Percentiles rank a stretch among this genome's conserved stretches.
phyloP scores from a whole-genome alignment of 1,284 basidiomycete genomes.

The Xerocomus nothofagi region DNA sequence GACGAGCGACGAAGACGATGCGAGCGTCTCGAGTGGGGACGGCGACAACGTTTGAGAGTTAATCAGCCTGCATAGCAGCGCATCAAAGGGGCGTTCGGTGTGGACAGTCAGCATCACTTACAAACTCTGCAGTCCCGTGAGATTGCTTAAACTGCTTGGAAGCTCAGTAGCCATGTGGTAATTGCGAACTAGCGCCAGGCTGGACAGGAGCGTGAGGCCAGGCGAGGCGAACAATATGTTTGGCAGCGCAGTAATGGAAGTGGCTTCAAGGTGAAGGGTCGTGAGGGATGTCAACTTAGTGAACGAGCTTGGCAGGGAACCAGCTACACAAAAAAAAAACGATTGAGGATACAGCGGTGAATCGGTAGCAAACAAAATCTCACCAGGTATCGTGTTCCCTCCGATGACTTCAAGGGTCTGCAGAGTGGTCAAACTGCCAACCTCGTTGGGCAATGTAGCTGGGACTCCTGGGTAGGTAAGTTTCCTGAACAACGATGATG shows the following conservation, averaged over 20 bases:
- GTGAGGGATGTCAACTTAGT: slow-evolving; percentile 40
- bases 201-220: slow-evolving; percentile 38
- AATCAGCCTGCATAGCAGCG: slow-evolving; percentile 18
- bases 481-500: slow-evolving; percentile 32
- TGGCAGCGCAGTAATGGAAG: slow-evolving; percentile 42
- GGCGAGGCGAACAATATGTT: slow-evolving; percentile 37
- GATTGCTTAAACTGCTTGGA: slow-evolving; percentile 38
- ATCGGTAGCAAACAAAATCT: slow-evolving; percentile 4
- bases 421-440: slow-evolving; percentile 43
- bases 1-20: slow-evolving; percentile 37
- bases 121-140: slow-evolving; percentile 42
- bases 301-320: slow-evolving; percentile 41
- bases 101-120: slow-evolving; percentile 27
- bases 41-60: slow-evolving; percentile 30
- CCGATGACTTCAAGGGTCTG: slow-evolving; percentile 44
- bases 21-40: slow-evolving; percentile 33
- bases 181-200: slow-evolving; percentile 46
- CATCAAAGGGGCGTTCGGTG: not conserved
- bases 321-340: slow-evolving; percentile 32
- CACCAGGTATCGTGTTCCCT: slow-evolving; percentile 43
- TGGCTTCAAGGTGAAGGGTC: slow-evolving; percentile 47
- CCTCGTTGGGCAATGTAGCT: slow-evolving; percentile 42
- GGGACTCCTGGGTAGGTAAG: slow-evolving; percentile 51
- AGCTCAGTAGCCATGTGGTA: slow-evolving; percentile 43
- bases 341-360: not conserved